Evolutionary conservation across 768 basidiomycete genomes (phyloP), one percentile per base, ranked within the genome.

Genomic region (Xanthoconium stramineum): DNA sequence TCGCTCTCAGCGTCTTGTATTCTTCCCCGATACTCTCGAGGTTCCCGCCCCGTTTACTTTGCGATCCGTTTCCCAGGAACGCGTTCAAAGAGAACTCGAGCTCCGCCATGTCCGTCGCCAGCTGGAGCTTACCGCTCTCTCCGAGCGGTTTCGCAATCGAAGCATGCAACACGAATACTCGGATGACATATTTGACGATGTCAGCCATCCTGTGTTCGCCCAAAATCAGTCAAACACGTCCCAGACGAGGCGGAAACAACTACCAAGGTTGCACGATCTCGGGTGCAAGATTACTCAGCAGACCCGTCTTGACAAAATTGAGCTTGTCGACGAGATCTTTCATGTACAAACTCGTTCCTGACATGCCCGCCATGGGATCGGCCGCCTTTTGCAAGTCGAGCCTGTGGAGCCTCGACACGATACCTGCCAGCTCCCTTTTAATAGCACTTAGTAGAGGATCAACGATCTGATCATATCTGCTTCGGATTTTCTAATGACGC

Each of bases 31-130:
- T 80, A 15, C 74, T 79, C 58, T 90, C 89, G 40, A 96, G 75
- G 62, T 82, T 83, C 12, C 82, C 80, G 1, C 84, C 82, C 6
- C 86, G 82, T 63, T 84, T 83, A 55, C 76, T 77, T 58, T 82
- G 80, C 3, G 75, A 68, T 48, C 78, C 78, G 53, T 85, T 84
- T 2, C 75, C 76, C 75, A 86, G 77, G 69, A 98, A 91, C 5
- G 89, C 83, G 63, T 85, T 89, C 52, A 99, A 70, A 0, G 91
- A 86, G 69, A 98, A 97, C 74, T 99, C 97, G 57, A 98, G 80
- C 69, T 94, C 91, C 0, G 95, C 90, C 94, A 98, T 96, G 70
- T 99, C 96, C 46, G 86, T 90, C 55, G 94, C 92, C 60, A 98
- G 78, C 73, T 96, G 94, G 28, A 99, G 81, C 69, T 97, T 98